These are phyloP conservation scores for Toxoplasma gondii DNA, from an alignment of 169 alveolate species.

Conservation along the genomic window DNA sequence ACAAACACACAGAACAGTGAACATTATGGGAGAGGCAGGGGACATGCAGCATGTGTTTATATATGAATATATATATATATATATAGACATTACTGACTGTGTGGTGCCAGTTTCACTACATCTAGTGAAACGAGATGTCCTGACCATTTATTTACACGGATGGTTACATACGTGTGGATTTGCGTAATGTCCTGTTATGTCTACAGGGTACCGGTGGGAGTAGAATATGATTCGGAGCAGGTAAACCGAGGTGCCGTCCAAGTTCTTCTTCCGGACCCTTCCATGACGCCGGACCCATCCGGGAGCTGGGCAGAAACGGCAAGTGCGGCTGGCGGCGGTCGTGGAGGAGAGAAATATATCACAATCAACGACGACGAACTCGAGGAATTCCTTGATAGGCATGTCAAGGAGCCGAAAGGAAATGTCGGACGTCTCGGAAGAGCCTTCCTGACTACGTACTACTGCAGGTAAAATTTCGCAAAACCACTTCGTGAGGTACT, in stretches of 20 bases:
- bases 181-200: not conserved
- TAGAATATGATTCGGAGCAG: not conserved
- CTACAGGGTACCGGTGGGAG: not conserved
- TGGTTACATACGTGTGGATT: not conserved
- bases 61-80: no score
- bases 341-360: not conserved
- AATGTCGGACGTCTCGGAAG: conserved; percentile 72
- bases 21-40: no score
- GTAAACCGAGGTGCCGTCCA: not conserved
- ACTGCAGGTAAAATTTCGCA: conserved; percentile 67
- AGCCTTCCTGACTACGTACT: conserved; percentile 53
- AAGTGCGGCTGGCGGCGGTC: not conserved
- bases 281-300: not conserved
- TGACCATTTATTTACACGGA: not conserved
- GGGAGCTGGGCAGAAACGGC: not conserved
- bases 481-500: not conserved
- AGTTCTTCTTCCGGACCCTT: not conserved
- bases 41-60: no score
- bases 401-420: conserved; percentile 70
- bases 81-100: no score
- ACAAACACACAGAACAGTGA: no score
- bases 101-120: no score
- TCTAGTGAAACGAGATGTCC: no score
- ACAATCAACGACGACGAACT: conserved; percentile 23
- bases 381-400: conserved; percentile 16